phyloP scores from a whole-genome alignment of 345 rosid species.

The Combretum micranthum region DNA sequence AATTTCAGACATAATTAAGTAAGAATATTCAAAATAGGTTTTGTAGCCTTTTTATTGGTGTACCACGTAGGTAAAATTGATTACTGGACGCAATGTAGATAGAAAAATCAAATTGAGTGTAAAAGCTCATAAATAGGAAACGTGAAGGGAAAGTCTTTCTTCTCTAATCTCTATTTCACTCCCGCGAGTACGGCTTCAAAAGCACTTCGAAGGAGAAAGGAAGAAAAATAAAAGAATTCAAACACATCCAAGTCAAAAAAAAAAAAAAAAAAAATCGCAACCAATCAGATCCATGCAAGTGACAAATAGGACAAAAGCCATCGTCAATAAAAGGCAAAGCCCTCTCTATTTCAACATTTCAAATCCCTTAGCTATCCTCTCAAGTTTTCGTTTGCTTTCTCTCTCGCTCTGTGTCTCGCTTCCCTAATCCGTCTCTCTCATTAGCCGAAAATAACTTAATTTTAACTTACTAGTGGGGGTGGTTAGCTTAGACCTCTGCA shows the following conservation, averaged over 20 bases:
- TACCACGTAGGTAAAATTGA: no score
- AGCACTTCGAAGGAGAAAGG: no score
- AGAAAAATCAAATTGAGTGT: no score
- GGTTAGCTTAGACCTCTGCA: no score
- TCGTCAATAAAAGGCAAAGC: slow-evolving; percentile 41
- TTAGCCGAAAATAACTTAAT: background rate
- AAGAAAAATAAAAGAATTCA: no score
- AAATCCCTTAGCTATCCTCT: slow-evolving; percentile 29
- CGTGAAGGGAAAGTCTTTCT: no score
- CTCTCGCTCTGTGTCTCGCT: background rate
- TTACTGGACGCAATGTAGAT: no score
- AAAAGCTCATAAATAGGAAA: no score
- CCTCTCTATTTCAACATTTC: slow-evolving; percentile 62
- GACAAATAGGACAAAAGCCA: slow-evolving; percentile 38
- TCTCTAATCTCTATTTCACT: background rate
- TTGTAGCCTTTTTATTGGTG: no score
- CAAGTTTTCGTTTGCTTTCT: background rate
- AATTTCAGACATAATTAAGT: no score
- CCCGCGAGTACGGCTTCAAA: background rate
- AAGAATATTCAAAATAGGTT: no score
- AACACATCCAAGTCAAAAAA: background rate
- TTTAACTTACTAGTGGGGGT: background rate
- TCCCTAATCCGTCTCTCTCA: background rate
- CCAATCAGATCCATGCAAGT: slow-evolving; percentile 51
- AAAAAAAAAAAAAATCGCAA: slow-evolving; percentile 18